phyloP scores from a whole-genome alignment of 805 yeast species.

The Phaffomyces antillensis region DNA sequence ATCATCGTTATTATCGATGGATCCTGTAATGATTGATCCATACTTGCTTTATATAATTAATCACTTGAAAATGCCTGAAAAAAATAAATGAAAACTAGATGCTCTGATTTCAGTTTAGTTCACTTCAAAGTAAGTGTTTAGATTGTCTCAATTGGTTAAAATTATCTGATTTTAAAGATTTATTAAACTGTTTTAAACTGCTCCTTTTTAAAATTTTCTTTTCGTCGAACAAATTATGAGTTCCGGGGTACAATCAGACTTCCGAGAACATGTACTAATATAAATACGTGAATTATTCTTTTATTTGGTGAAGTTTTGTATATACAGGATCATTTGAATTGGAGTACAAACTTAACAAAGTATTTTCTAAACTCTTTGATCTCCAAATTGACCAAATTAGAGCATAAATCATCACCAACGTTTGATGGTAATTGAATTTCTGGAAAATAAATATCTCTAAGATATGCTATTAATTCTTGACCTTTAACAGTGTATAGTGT shows the following conservation, averaged over 20 bases:
- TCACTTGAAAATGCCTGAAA: not conserved
- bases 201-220: too few relatives aligned
- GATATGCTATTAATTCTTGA: conserved; percentile 41
- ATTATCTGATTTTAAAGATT: too few relatives aligned
- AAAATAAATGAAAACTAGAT: too few relatives aligned
- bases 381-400: conserved; percentile 47
- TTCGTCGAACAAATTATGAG: too few relatives aligned
- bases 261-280: too few relatives aligned
- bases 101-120: too few relatives aligned
- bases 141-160: too few relatives aligned
- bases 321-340: conserved; percentile 16
- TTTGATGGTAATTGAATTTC: conserved; percentile 52
- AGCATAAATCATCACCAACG: conserved; percentile 54
- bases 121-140: too few relatives aligned
- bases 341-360: conserved; percentile 41
- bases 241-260: too few relatives aligned
- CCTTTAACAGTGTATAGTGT: conserved; percentile 47
- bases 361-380: conserved; percentile 66
- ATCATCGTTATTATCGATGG: conserved; percentile 16
- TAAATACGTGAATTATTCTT: not conserved
- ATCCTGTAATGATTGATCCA: conserved; percentile 14
- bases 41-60: not conserved
- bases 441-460: conserved; percentile 44
- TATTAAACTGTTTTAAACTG: too few relatives aligned
- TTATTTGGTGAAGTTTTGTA: not conserved